Evolutionary conservation across 1,284 basidiomycete species (phyloP).

Genomic region (Mrakiaceae sp.): DNA sequence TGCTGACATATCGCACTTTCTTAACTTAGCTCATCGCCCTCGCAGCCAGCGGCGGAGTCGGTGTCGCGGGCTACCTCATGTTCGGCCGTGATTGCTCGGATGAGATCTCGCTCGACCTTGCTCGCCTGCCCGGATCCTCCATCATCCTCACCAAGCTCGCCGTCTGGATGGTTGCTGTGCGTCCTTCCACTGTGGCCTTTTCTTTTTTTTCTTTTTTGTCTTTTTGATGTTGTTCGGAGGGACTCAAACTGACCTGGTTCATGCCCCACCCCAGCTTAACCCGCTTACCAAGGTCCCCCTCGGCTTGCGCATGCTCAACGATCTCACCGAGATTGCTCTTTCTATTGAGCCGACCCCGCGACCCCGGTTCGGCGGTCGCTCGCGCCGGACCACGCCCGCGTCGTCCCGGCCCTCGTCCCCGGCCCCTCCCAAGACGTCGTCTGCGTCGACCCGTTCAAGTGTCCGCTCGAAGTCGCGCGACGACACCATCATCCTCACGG

Average conservation of each 20-base stretch:
- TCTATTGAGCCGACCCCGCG: slow-evolving; percentile 6
- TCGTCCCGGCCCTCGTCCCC: not conserved
- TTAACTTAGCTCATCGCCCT: slow-evolving; percentile 5
- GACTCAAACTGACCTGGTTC: not conserved
- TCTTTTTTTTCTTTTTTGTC: too few relatives aligned
- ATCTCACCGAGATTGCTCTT: slow-evolving; percentile 11
- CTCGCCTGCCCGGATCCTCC: slow-evolving; percentile 64
- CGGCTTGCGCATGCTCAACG: slow-evolving; percentile 38
- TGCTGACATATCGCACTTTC: not conserved
- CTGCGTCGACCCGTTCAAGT: too few relatives aligned
- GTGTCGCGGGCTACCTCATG: slow-evolving; percentile 60
- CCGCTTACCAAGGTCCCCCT: slow-evolving; percentile 69
- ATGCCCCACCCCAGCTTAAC: slow-evolving; percentile 20
- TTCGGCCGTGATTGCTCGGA: slow-evolving; percentile 74
- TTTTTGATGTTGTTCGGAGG: too few relatives aligned
- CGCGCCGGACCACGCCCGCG: not conserved
- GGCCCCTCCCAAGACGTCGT: too few relatives aligned
- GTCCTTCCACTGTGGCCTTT: not conserved
- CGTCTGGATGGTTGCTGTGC: slow-evolving; percentile 62
- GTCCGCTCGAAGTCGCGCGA: too few relatives aligned
- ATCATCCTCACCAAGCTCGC: slow-evolving; percentile 57
- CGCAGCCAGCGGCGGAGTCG: slow-evolving; percentile 2
- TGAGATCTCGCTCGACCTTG: slow-evolving; percentile 78
- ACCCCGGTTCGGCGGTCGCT: not conserved
- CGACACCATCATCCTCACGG: too few relatives aligned